A percentile compares a stretch with the other conserved stretches of the same genome.
Evolutionary conservation across 306 rosid genomes (phyloP).

Genomic region (Vicia sativa): DNA sequence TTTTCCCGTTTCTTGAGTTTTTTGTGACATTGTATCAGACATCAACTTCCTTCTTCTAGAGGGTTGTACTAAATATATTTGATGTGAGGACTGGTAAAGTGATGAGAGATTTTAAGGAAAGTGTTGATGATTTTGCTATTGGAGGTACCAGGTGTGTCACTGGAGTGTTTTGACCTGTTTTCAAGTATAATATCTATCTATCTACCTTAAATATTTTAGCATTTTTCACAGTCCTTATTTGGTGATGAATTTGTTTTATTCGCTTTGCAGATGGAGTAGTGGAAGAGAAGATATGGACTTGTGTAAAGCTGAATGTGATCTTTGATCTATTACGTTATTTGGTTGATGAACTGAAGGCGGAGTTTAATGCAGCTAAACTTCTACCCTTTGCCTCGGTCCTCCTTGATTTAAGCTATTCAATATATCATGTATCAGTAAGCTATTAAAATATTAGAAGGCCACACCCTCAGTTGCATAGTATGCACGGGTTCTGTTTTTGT

Average conservation of each 20-base stretch:
- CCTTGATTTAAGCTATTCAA: too few species aligned
- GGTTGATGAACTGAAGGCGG: too few species aligned
- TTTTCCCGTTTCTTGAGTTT: conserved; percentile 7
- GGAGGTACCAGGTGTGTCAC: conserved; percentile 83
- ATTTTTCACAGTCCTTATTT: neutral
- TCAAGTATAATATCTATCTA: conserved; percentile 51
- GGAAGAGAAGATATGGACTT: conserved; percentile 81
- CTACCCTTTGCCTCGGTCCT: too few species aligned
- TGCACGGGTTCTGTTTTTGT: too few species aligned
- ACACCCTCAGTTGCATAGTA: too few species aligned
- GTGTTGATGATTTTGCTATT: conserved; percentile 78
- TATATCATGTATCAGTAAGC: too few species aligned
- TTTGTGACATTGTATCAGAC: conserved; percentile 34
- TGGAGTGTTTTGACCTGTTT: conserved; percentile 89
- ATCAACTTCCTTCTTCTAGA: conserved; percentile 44
- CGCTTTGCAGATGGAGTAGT: conserved; percentile 81
- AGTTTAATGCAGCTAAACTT: too few species aligned
- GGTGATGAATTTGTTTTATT: conserved; percentile 5
- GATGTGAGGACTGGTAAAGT: conserved; percentile 90
- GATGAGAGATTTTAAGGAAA: conserved; percentile 92
- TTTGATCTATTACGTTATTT: too few species aligned
- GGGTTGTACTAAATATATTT: conserved; percentile 83
- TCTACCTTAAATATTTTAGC: neutral
- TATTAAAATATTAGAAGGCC: too few species aligned
- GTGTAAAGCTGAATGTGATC: too few species aligned